Evolutionary conservation across 2,329 filamentous ascomycete species (phyloP).

Genomic region (Penicillium polonicum): DNA sequence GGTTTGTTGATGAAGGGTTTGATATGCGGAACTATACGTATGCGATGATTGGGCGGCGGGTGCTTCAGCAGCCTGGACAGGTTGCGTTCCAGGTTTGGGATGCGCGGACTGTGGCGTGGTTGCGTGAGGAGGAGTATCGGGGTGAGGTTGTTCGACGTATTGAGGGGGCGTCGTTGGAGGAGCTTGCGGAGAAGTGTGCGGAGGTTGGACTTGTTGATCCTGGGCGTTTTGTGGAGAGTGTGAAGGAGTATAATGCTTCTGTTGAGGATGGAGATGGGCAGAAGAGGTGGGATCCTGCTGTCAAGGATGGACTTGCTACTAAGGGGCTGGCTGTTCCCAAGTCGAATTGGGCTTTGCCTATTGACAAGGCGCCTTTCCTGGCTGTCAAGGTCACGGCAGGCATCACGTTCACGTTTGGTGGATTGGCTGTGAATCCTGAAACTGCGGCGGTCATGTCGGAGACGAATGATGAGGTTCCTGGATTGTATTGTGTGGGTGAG

Average conservation of each 20-base stretch:
- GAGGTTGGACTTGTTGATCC: constrained; percentile 52
- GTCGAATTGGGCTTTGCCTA: constrained; percentile 64
- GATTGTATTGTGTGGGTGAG: constrained; percentile 62
- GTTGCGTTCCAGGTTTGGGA: constrained; percentile 68
- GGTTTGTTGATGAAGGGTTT: constrained; percentile 66
- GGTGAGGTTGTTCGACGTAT: constrained; percentile 58
- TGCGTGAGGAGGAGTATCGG: constrained; percentile 63
- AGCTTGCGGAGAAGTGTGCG: constrained; percentile 54
- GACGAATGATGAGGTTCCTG: constrained; percentile 49
- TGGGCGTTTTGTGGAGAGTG: constrained; percentile 51
- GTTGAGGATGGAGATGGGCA: constrained; percentile 51
- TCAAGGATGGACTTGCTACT: constrained; percentile 56
- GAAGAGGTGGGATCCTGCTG: constrained; percentile 57
- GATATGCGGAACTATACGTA: constrained; percentile 68
- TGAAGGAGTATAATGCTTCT: constrained; percentile 59
- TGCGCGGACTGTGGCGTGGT: constrained; percentile 50
- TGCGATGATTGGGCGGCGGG: constrained; percentile 62
- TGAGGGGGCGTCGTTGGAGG: constrained; percentile 51
- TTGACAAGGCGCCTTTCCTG: constrained; percentile 58
- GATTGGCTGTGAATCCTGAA: constrained; percentile 56
- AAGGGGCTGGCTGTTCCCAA: constrained; percentile 53
- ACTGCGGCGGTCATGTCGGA: constrained; percentile 55
- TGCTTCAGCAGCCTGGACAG: constrained; percentile 58
- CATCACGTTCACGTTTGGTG: constrained; percentile 68
- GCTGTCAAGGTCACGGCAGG: constrained; percentile 65